Conservation (phyloP, 768 basidiomycete species). For the Suillus brevipes region DNA sequence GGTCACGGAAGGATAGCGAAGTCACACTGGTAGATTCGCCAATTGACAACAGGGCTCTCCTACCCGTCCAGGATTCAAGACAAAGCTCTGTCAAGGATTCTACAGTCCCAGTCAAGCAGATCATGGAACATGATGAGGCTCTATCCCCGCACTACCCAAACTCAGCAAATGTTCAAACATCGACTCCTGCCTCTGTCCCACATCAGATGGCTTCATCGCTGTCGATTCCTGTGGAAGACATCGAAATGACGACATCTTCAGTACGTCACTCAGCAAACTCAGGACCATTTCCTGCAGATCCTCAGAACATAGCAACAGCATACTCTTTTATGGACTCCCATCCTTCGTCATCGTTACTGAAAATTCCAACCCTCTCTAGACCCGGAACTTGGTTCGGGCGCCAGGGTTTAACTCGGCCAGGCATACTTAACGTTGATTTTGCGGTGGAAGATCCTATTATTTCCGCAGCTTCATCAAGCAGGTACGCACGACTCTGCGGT, state of each 20-base stretch:
- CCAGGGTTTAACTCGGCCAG: conserved; percentile 19
- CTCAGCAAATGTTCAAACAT: not conserved
- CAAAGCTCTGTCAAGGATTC: not conserved
- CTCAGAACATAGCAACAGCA: not conserved
- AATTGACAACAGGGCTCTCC: not conserved
- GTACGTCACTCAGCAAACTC: not conserved
- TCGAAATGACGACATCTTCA: not conserved
- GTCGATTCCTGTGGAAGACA: not conserved
- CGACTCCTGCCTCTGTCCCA: not conserved
- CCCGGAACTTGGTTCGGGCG: conserved; percentile 30
- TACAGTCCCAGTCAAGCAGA: not conserved
- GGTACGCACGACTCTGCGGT: not conserved
- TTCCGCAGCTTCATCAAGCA: conserved; percentile 8
- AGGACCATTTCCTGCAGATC: no score
- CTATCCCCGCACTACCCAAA: no score
- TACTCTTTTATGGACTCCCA: not conserved
- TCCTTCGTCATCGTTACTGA: not conserved
- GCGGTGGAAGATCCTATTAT: conserved; percentile 23
- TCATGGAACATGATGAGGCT: not conserved
- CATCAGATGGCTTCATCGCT: not conserved
- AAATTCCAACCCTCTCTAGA: conserved; percentile 11
- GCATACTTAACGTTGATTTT: conserved; percentile 25
- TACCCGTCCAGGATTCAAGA: not conserved
- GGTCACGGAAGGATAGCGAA: conserved; percentile 27
- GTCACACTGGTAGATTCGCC: conserved; percentile 23